These are phyloP conservation scores for Sugiyamaella boreocaroliniensis DNA, from an alignment of 805 yeast genomes.

Conservation along the genomic window DNA sequence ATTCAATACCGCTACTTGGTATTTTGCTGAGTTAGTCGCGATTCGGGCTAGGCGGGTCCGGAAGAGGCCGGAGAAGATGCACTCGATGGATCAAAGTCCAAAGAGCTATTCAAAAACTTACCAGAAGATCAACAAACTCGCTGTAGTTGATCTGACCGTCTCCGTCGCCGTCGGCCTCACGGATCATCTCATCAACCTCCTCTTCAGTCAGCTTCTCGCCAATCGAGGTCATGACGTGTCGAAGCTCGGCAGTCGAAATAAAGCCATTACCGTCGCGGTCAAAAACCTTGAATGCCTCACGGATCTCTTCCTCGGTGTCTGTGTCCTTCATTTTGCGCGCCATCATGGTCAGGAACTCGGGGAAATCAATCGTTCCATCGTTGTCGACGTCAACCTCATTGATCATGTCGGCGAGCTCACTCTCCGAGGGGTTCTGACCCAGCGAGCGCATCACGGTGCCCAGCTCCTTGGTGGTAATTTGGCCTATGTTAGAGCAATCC, in stretches of 20 bases:
- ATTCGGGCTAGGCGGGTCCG: background rate
- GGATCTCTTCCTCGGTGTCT: slow-evolving; percentile 93
- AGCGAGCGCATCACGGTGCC: slow-evolving; percentile 99
- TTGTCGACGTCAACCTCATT: slow-evolving; percentile 95
- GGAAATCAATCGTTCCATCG: slow-evolving; percentile 80
- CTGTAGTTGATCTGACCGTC: slow-evolving; percentile 97
- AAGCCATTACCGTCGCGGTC: slow-evolving; percentile 93
- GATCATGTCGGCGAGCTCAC: slow-evolving; percentile 93
- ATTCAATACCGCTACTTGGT: slow-evolving; percentile 4
- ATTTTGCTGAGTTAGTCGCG: slow-evolving; percentile 3
- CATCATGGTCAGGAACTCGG: slow-evolving; percentile 80
- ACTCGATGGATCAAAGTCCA: too few relatives aligned
- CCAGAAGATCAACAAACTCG: slow-evolving; percentile 85
- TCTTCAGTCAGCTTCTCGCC: slow-evolving; percentile 96
- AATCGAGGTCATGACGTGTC: slow-evolving; percentile 94
- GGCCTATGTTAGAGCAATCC: slow-evolving; percentile 27
- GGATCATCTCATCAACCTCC: slow-evolving; percentile 95
- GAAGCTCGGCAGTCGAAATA: slow-evolving; percentile 91
- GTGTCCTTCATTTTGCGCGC: slow-evolving; percentile 92
- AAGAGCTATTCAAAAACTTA: slow-evolving; percentile 1
- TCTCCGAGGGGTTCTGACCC: slow-evolving; percentile 94
- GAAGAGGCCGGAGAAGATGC: background rate
- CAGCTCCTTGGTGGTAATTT: slow-evolving; percentile 89
- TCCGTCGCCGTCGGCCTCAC: slow-evolving; percentile 76
- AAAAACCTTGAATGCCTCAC: slow-evolving; percentile 97